Base-by-base conservation (phyloP, 2,329 filamentous ascomycete genomes). In the Nemania abortiva region DNA sequence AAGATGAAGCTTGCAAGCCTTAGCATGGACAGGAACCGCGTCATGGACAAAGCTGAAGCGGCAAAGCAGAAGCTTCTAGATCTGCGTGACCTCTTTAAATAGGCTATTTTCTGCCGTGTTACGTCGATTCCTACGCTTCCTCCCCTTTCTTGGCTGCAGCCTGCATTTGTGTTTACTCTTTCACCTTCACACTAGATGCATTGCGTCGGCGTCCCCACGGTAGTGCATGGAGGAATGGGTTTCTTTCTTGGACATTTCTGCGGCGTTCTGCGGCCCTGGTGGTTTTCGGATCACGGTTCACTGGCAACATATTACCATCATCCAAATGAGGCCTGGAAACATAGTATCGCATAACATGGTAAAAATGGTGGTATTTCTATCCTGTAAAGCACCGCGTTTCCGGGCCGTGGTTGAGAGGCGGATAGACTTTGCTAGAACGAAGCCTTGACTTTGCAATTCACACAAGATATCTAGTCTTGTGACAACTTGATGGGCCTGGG, bases 1-100 rank as follows among this genome's bases (percentile, higher is more conserved):
- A 99, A 99, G 86, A 93, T 92, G 82, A 91, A 94, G 79, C 83
- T 99, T 60, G 96, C 96, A 0, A 94, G 92, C 77, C 84, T 98
- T 73, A 95, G 92, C 77, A 91, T 97, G 91, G 92, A 92, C 72
- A 86, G 88, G 29, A 73, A 72, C 42, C 75, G 72, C 20, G 74
- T 76, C 29, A 78, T 79, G 72, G 86, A 85, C 65, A 89, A 88
- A 79, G 82, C 82, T 5, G 89, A 93, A 77, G 85, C 88, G 0
- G 89, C 90, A 6, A 89, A 89, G 81, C 86, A 91, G 82, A 88
- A 86, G 73, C 82, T 88, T 65, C 83, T 85, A 82, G 88, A 89
- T 70, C 77, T 90, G 66, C 84, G 86, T 58, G 88, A 86, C 73
- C 83, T 90, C 39, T 90, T 90, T 79, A 86, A 84, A 77, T 87